Conservation (phyloP, 202 grass and related monocot genomes). For the Setaria italica region DNA sequence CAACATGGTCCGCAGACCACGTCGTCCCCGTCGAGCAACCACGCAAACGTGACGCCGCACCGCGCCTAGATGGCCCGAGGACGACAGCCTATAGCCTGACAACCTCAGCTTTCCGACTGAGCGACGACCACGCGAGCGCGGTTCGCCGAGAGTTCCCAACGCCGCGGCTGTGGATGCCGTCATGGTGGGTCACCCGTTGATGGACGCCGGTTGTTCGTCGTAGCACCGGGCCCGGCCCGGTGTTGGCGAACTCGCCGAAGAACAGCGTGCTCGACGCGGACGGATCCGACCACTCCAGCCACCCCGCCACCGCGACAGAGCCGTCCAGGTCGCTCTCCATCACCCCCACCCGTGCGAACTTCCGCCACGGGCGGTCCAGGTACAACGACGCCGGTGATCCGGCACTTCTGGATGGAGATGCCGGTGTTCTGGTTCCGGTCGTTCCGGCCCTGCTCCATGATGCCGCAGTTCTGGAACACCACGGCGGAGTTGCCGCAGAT, state of each 20-base stretch:
- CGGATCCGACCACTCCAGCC: conserved; percentile 60
- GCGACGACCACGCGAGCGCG: too few relatives aligned
- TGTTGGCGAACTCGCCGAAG: conserved; percentile 77
- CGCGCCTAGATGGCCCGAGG: too few relatives aligned
- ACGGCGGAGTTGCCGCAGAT: conserved; percentile 79
- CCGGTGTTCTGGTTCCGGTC: conserved; percentile 80
- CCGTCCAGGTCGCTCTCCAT: conserved; percentile 60
- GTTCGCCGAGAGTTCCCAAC: too few relatives aligned
- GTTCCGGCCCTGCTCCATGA: conserved; percentile 71
- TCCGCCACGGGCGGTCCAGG: conserved; percentile 70
- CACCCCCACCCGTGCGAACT: conserved; percentile 65
- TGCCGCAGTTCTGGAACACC: conserved; percentile 65
- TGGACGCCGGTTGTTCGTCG: too few relatives aligned
- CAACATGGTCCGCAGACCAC: too few relatives aligned
- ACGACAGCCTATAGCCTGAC: too few relatives aligned
- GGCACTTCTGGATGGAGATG: conserved; percentile 70
- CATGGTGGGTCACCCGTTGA: too few relatives aligned
- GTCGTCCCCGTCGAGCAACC: too few relatives aligned
- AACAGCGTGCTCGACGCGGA: conserved; percentile 58
- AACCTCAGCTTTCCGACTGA: too few relatives aligned
- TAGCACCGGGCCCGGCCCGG: conserved; percentile 8
- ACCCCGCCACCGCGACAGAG: conserved; percentile 49
- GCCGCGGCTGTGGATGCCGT: too few relatives aligned
- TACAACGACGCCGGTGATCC: conserved; percentile 57
- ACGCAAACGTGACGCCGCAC: too few relatives aligned